Evolutionary conservation across 2,329 filamentous ascomycete species (phyloP).

Genomic region (Curvularia verruculosa): DNA sequence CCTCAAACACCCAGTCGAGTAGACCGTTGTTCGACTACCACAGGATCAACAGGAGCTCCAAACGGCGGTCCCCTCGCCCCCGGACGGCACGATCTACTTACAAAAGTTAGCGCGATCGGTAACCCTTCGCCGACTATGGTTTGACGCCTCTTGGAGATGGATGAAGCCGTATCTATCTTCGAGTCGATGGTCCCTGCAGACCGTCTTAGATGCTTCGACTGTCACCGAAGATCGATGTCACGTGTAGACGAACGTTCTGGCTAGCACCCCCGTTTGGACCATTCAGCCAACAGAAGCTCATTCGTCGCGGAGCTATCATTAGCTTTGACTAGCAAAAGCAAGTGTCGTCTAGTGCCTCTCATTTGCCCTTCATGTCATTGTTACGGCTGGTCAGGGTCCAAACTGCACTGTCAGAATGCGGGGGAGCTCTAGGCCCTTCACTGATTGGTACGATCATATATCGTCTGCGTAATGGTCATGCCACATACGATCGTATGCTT

Average conservation of each 20-base stretch:
- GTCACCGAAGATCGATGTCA: slow-evolving; percentile 13
- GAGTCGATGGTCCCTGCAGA: not conserved
- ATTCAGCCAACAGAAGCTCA: slow-evolving; percentile 7
- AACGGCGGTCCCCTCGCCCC: not conserved
- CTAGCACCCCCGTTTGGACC: not conserved
- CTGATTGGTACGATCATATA: slow-evolving; percentile 47
- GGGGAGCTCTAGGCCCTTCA: slow-evolving; percentile 33
- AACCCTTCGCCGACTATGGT: not conserved
- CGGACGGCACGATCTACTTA: slow-evolving; percentile 4
- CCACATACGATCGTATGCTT: slow-evolving; percentile 30
- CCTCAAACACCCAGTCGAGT: slow-evolving; percentile 8
- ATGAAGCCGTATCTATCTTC: not conserved
- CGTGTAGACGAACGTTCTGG: slow-evolving; percentile 4
- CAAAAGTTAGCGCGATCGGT: slow-evolving; percentile 24
- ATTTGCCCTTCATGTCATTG: slow-evolving; percentile 29
- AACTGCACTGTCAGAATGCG: slow-evolving; percentile 35
- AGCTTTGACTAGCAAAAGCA: slow-evolving; percentile 6
- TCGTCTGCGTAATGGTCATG: slow-evolving; percentile 41
- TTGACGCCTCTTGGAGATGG: not conserved
- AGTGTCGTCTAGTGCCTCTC: slow-evolving; percentile 5
- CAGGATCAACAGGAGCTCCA: slow-evolving; percentile 1
- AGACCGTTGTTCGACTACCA: slow-evolving; percentile 4
- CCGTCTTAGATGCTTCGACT: slow-evolving; percentile 11
- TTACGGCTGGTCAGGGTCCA: slow-evolving; percentile 35
- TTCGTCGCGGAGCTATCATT: slow-evolving; percentile 16